phyloP scores from a whole-genome alignment of 2,329 filamentous ascomycete species.

The Fusarium buxicola region DNA sequence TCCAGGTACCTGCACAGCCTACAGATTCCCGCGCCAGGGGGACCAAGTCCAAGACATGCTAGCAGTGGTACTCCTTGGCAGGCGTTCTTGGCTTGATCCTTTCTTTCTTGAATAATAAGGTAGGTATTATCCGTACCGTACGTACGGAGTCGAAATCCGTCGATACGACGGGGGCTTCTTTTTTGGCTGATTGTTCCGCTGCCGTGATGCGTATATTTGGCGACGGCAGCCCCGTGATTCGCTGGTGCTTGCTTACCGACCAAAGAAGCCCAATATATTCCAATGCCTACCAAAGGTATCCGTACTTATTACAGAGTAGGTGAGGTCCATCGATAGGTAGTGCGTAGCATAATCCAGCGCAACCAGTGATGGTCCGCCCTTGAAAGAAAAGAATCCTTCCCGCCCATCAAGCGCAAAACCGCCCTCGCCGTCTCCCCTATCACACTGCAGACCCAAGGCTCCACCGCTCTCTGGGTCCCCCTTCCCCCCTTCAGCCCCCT shows the following conservation, averaged over 20 bases:
- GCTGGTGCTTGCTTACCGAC: background rate
- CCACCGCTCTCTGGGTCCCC: slow-evolving; percentile 32
- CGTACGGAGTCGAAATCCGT: slow-evolving; percentile 13
- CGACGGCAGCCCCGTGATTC: background rate
- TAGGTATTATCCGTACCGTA: no score
- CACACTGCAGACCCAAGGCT: slow-evolving; percentile 32
- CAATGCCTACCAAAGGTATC: background rate
- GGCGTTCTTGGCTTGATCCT: background rate
- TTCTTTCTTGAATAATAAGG: background rate
- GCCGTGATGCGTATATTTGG: slow-evolving; percentile 1
- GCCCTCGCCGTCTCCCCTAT: slow-evolving; percentile 28
- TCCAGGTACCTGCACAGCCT: slow-evolving; percentile 46
- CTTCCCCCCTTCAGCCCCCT: slow-evolving; percentile 14
- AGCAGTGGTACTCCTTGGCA: slow-evolving; percentile 33
- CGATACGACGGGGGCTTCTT: slow-evolving; percentile 7
- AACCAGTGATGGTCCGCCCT: slow-evolving; percentile 2
- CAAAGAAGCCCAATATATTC: background rate
- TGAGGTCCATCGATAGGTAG: no score
- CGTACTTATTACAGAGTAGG: no score
- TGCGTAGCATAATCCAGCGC: background rate
- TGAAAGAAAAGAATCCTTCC: background rate
- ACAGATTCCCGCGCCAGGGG: slow-evolving; percentile 30
- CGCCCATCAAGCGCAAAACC: background rate
- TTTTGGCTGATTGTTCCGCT: background rate
- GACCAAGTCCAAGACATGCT: slow-evolving; percentile 29